phyloP scores from a whole-genome alignment of 2,329 filamentous ascomycete genomes.

The Fusarium nodosum region DNA sequence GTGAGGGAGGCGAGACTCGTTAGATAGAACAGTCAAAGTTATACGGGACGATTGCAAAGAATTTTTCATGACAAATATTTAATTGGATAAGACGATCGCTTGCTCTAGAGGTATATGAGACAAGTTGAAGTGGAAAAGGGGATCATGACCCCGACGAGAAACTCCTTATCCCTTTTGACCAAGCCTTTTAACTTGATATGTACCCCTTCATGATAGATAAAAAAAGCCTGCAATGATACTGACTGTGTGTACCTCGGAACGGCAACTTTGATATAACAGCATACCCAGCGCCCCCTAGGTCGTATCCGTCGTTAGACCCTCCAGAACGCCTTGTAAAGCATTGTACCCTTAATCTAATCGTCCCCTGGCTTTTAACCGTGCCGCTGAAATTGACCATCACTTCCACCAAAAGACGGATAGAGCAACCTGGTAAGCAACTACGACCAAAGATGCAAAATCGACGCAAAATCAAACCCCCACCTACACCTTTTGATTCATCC shows the following conservation, averaged over 20 bases:
- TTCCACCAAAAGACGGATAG: background rate
- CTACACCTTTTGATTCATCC: slow-evolving; percentile 58
- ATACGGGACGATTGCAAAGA: slow-evolving; percentile 2
- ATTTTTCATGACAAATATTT: slow-evolving; percentile 30
- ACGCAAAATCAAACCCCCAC: slow-evolving; percentile 8
- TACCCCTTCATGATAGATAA: slow-evolving; percentile 21
- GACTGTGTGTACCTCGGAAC: slow-evolving; percentile 15
- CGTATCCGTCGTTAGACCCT: slow-evolving; percentile 48
- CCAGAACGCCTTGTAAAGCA: slow-evolving; percentile 47
- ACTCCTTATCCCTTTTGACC: slow-evolving; percentile 36
- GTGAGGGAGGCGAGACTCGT: background rate
- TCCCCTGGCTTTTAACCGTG: slow-evolving; percentile 18
- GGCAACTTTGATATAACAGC: slow-evolving; percentile 31
- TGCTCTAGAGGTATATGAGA: slow-evolving; percentile 50
- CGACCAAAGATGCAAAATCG: background rate
- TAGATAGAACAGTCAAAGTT: background rate
- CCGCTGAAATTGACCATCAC: background rate
- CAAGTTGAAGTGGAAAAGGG: slow-evolving; percentile 35
- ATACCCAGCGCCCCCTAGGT: slow-evolving; percentile 43
- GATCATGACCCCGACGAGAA: slow-evolving; percentile 32
- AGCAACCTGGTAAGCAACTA: slow-evolving; percentile 3
- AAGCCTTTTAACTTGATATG: slow-evolving; percentile 25
- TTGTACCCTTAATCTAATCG: slow-evolving; percentile 26
- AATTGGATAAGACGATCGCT: slow-evolving; percentile 44
- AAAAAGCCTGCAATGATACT: slow-evolving; percentile 9